These are phyloP conservation scores for Mitragyna speciosa DNA, from an alignment of 257 asterid genomes.

Conservation along the genomic window DNA sequence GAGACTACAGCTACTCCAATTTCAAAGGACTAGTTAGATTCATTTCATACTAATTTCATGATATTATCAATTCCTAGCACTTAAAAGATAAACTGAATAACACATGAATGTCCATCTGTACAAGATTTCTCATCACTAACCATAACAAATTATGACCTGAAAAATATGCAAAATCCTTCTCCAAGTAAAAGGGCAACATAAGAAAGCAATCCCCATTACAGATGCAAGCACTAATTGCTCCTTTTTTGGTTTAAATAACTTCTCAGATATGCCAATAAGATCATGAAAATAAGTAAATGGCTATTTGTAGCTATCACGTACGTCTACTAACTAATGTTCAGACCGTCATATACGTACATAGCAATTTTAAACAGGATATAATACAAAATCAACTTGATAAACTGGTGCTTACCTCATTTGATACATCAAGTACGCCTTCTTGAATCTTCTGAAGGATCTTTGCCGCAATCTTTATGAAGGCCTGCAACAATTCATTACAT, in stretches of 20 bases:
- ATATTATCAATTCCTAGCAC: not conserved
- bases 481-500: conserved; percentile 36
- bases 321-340: not conserved
- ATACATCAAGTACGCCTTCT: conserved; percentile 68
- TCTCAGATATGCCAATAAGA: not conserved
- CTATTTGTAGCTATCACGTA: not conserved
- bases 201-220: not conserved
- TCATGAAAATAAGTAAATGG: not conserved
- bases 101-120: not conserved
- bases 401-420: conserved; percentile 58
- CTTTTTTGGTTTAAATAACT: not conserved
- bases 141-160: not conserved
- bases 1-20: not conserved
- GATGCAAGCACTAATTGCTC: not conserved
- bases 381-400: not conserved
- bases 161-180: not conserved
- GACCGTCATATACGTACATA: not conserved
- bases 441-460: conserved; percentile 73
- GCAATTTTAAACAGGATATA: not conserved
- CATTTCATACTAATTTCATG: not conserved
- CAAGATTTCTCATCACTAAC: not conserved
- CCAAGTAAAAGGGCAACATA: not conserved
- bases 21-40: not conserved
- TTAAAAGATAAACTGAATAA: not conserved
- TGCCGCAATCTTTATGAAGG: conserved; percentile 65